Evolutionary conservation across 257 asterid genomes (phyloP).

Genomic region (Asclepias syriaca): DNA sequence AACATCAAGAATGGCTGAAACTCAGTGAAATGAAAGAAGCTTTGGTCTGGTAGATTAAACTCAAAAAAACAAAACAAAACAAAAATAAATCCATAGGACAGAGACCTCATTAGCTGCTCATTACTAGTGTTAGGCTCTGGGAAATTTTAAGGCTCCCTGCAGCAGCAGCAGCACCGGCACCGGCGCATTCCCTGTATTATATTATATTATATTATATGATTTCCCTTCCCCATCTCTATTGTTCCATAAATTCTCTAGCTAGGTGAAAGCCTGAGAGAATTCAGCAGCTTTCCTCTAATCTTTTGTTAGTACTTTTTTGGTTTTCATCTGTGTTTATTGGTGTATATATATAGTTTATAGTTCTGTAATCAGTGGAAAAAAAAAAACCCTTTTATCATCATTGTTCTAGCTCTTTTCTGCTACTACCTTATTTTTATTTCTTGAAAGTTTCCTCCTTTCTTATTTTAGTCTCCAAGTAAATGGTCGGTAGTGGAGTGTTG

Average conservation of each 20-base stretch:
- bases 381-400: neutral
- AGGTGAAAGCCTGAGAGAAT: slow-evolving; percentile 10
- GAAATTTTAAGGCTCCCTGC: slow-evolving; percentile 25
- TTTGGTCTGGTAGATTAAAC: neutral
- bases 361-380: slow-evolving; percentile 11
- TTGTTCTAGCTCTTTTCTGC: neutral
- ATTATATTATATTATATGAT: neutral
- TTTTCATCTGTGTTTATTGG: slow-evolving; percentile 8
- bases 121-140: slow-evolving; percentile 13
- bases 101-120: neutral
- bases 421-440: neutral
- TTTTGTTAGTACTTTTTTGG: neutral
- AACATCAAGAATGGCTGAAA: slow-evolving; percentile 45
- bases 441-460: no score
- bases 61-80: neutral
- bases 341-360: slow-evolving; percentile 2
- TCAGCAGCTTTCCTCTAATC: slow-evolving; percentile 13
- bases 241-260: slow-evolving; percentile 5
- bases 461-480: no score
- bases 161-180: neutral
- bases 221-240: neutral
- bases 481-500: no score
- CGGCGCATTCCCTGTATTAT: slow-evolving; percentile 2
- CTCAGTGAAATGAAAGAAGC: slow-evolving; percentile 18
- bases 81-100: slow-evolving; percentile 1